phyloP scores from a whole-genome alignment of 306 rosid genomes.

The Quercus parvula region DNA sequence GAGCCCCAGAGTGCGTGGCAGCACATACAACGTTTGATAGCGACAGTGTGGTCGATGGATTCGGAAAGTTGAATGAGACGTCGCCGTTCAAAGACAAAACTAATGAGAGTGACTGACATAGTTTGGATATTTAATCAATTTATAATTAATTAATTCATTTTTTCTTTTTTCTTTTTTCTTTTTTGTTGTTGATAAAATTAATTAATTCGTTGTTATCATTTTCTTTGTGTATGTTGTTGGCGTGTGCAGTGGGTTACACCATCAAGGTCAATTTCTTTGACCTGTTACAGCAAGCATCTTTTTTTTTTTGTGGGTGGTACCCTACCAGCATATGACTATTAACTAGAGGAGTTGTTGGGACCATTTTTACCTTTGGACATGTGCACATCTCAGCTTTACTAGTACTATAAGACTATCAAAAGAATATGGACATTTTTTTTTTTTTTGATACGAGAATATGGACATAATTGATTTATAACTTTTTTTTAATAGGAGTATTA shows the following conservation, averaged over 20 bases:
- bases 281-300: neutral
- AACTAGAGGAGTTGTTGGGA: neutral
- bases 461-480: too few relatives aligned
- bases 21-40: slow-evolving; percentile 6
- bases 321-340: neutral
- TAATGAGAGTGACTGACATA: slow-evolving; percentile 9
- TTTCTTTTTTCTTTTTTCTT: too few relatives aligned
- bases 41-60: slow-evolving; percentile 19
- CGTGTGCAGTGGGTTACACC: neutral
- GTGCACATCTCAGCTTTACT: neutral
- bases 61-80: slow-evolving; percentile 26
- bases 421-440: too few relatives aligned
- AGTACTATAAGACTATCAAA: neutral
- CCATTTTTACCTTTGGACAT: slow-evolving; percentile 1
- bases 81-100: slow-evolving; percentile 25
- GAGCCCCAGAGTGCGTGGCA: slow-evolving; percentile 22
- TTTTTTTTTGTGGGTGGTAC: neutral
- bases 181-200: neutral
- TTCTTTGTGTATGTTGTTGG: neutral
- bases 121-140: neutral
- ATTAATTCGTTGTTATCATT: too few relatives aligned
- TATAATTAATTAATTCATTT: neutral
- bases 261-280: slow-evolving; percentile 27
- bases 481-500: too few relatives aligned
- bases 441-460: too few relatives aligned